Evolutionary conservation across 2,329 filamentous ascomycete genomes (phyloP), one percentile per base, ranked within the genome.

Genomic region (Curvularia eragrostidis): DNA sequence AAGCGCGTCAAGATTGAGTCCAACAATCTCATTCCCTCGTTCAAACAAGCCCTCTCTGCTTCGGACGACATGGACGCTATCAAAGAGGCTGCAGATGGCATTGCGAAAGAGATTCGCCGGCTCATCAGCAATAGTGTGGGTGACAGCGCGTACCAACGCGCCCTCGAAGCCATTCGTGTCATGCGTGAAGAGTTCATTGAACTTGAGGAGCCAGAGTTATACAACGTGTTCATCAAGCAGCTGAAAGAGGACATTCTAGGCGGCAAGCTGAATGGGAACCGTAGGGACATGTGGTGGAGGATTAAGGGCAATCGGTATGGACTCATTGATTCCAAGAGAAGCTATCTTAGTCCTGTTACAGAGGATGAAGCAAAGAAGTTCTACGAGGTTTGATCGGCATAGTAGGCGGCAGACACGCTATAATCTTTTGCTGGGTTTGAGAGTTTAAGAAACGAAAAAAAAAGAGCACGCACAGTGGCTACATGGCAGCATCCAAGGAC

Each of bases 1-100:
- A 85, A 83, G 46, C 79, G 78, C 26, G 77, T 82, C 71, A 82
- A 80, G 43, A 87, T 90, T 55, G 84, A 86, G 8, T 74, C 84
- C 0, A 84, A 89, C 9, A 98, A 98, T 63, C 87, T 93, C 1
- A 87, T 98, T 5, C 93, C 95, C 0, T 91, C 94, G 58, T 97
- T 97, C 84, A 96, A 93, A 73, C 91, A 92, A 74, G 84, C 89
- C 3, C 81, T 98, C 15, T 82, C 82, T 1, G 78, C 80, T 1
- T 83, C 89, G 0, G 83, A 86, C 6, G 84, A 88, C 26, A 79
- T 89, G 1, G 79, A 84, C 1, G 82, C 84, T 3, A 85, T 96
- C 52, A 82, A 86, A 58, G 84, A 88, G 18, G 89, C 90, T 1
- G 83, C 87, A 5, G 86, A 87, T 63, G 91, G 96, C 70, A 90